phyloP scores from a whole-genome alignment of 495 filamentous ascomycete genomes.

The Tuber calosporum region DNA sequence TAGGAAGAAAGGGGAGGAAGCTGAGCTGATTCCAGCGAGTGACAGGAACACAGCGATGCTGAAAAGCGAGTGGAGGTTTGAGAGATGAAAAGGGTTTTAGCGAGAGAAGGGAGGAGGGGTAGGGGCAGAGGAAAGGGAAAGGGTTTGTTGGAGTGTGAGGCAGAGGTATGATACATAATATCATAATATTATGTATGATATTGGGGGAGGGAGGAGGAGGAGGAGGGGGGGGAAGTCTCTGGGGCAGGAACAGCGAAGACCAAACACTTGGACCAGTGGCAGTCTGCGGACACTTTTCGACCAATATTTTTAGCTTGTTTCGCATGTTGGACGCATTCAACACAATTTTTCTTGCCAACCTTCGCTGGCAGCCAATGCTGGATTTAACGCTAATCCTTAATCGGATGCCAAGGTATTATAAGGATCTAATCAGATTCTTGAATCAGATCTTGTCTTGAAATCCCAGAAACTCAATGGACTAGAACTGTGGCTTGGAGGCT shows the following conservation, averaged over 20 bases:
- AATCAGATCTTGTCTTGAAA: not conserved
- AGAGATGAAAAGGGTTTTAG: not conserved
- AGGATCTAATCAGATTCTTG: not conserved
- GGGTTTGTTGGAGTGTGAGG: conserved; percentile 6
- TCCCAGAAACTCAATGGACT: too few relatives aligned
- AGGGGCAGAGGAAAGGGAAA: not conserved
- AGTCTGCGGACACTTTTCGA: conserved; percentile 3
- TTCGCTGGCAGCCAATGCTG: not conserved
- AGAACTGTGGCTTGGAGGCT: not conserved
- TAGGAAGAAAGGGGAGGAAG: not conserved
- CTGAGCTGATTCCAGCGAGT: conserved; percentile 2
- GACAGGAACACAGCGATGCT: not conserved
- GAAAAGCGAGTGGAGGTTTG: conserved; percentile 4
- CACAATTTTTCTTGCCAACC: not conserved
- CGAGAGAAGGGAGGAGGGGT: conserved; percentile 8
- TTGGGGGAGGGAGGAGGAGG: not conserved
- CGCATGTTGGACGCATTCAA: not conserved
- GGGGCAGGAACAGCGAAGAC: not conserved
- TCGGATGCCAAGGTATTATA: not conserved
- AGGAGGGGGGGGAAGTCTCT: not conserved
- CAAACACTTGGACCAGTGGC: conserved; percentile 2
- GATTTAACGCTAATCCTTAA: not conserved
- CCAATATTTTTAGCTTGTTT: conserved; percentile 1
- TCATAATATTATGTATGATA: too few relatives aligned
- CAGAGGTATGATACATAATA: too few relatives aligned